These are phyloP conservation scores for Eragrostis nindensis DNA, from an alignment of 176 grass and related monocot species.

Conservation along the genomic window DNA sequence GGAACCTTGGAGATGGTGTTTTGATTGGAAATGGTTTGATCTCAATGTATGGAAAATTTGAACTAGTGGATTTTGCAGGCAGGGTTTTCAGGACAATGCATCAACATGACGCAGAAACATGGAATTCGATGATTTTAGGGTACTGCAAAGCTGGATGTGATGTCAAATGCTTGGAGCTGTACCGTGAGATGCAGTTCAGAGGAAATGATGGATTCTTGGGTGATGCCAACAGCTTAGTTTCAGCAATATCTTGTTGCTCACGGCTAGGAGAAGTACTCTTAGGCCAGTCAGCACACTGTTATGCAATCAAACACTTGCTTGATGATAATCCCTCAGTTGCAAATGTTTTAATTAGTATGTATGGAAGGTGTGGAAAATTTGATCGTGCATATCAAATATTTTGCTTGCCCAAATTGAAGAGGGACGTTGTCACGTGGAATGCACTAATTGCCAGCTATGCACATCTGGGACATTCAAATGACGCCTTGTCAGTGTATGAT, in stretches of 20 bases:
- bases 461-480: conserved; percentile 52
- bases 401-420: conserved; percentile 36
- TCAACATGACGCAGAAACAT: conserved; percentile 52
- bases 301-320: conserved; percentile 51
- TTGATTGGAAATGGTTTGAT: conserved; percentile 62
- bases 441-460: conserved; percentile 62
- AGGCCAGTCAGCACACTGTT: conserved; percentile 62
- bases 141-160: conserved; percentile 63
- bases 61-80: conserved; percentile 48
- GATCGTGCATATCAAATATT: conserved; percentile 56
- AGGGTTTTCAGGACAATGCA: conserved; percentile 49
- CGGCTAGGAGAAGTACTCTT: conserved; percentile 41
- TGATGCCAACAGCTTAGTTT: conserved; percentile 62
- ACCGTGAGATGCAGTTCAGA: conserved; percentile 55
- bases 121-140: conserved; percentile 63
- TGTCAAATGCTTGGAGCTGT: conserved; percentile 69
- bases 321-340: conserved; percentile 54
- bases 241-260: conserved; percentile 62
- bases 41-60: conserved; percentile 69
- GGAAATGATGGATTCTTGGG: conserved; percentile 20
- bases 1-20: conserved; percentile 48
- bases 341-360: conserved; percentile 75
- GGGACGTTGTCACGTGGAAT: conserved; percentile 72
- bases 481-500: conserved; percentile 60
- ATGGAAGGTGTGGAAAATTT: conserved; percentile 64